These are phyloP conservation scores for Pyrus hybrid DNA, from an alignment of 331 rosid genomes.

Conservation along the genomic window DNA sequence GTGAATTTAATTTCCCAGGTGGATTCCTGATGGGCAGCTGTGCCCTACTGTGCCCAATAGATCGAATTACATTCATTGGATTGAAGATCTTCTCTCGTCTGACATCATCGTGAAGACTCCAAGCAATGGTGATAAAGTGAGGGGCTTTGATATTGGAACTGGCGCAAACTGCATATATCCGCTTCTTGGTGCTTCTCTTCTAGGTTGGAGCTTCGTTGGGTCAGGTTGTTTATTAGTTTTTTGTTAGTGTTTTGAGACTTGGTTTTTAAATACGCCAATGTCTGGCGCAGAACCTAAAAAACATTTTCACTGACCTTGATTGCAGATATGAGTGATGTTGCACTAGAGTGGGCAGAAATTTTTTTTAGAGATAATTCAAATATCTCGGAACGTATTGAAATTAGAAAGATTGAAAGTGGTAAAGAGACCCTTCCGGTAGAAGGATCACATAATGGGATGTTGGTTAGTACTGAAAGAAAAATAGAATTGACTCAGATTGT, in stretches of 20 bases:
- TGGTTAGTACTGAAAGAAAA: conserved; percentile 3
- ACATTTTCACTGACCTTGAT: neutral
- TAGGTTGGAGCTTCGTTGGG: conserved; percentile 73
- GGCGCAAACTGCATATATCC: conserved; percentile 90
- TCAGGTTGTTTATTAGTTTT: conserved; percentile 42
- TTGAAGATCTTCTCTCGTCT: conserved; percentile 62
- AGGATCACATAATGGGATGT: conserved; percentile 17
- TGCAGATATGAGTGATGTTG: conserved; percentile 69
- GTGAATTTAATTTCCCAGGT: conserved; percentile 38
- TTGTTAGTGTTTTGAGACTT: neutral
- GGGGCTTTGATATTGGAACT: conserved; percentile 84
- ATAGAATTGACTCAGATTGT: conserved; percentile 3
- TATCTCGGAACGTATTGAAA: conserved; percentile 53
- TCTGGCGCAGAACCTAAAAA: neutral
- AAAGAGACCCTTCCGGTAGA: conserved; percentile 5
- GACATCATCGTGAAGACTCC: conserved; percentile 34
- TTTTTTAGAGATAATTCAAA: conserved; percentile 55
- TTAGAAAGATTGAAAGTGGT: conserved; percentile 48
- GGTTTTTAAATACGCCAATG: neutral
- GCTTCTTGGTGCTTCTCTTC: conserved; percentile 77
- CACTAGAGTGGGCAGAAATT: conserved; percentile 71
- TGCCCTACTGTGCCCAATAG: conserved; percentile 91
- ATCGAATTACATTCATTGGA: conserved; percentile 82
- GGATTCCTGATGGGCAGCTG: conserved; percentile 89
- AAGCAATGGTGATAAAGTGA: conserved; percentile 25